A percentile compares a stretch with the other conserved stretches of the same genome.
Conservation (phyloP, 1,139 yeast genomes). For the Candida tetrigidarum region DNA sequence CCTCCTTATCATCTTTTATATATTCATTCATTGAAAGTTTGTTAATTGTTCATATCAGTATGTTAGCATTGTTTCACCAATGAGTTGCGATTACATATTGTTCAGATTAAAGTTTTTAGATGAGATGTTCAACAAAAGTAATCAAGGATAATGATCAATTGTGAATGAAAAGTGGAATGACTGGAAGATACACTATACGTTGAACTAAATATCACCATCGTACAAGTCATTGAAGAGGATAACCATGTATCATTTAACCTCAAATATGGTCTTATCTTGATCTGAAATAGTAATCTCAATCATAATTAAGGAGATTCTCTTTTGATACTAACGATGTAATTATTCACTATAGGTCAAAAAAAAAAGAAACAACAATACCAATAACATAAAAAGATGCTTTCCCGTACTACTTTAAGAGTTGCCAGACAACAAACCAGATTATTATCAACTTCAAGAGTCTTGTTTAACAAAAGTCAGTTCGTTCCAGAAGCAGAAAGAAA, state of each 20-base stretch:
- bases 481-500: slow-evolving; percentile 29
- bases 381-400: slow-evolving; percentile 30
- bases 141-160: background rate
- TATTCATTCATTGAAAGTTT: slow-evolving; percentile 4
- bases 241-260: background rate
- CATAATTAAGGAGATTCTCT: background rate
- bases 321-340: slow-evolving; percentile 27
- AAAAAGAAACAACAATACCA: background rate
- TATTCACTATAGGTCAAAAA: slow-evolving; percentile 3
- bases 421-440: slow-evolving; percentile 44
- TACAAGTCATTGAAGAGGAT: background rate
- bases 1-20: background rate
- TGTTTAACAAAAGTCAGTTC: slow-evolving; percentile 26
- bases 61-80: slow-evolving; percentile 1
- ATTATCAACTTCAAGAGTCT: slow-evolving; percentile 41
- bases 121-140: slow-evolving; percentile 6
- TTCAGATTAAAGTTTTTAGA: background rate
- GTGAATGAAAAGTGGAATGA: background rate
- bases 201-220: too few relatives aligned
- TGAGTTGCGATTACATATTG: background rate
- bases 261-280: background rate
- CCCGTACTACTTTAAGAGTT: slow-evolving; percentile 42
- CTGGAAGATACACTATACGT: background rate
- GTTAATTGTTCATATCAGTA: slow-evolving; percentile 6
- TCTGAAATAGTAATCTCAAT: background rate